These are phyloP conservation scores for Rheum nobile DNA, from an alignment of 148 eudicot genomes.

Conservation along the genomic window DNA sequence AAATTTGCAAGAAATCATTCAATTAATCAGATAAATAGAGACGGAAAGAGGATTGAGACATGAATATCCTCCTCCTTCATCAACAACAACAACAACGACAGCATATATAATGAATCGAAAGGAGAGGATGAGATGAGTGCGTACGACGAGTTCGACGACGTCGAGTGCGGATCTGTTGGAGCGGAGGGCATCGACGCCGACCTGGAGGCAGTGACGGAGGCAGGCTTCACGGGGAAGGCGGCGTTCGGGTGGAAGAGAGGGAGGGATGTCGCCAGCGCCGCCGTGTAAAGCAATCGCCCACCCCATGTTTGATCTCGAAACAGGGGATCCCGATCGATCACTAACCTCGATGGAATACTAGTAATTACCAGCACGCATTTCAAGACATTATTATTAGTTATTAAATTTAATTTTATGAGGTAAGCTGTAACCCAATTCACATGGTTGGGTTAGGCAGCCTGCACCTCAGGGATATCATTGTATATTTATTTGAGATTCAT, in stretches of 20 bases:
- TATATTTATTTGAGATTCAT: too few relatives aligned
- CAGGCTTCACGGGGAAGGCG: constrained; percentile 44
- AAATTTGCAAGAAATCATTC: too few relatives aligned
- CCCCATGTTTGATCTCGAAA: constrained; percentile 30
- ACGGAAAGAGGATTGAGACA: not conserved
- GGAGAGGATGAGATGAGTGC: not conserved
- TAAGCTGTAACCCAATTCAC: too few relatives aligned
- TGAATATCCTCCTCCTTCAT: too few relatives aligned
- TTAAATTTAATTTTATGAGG: too few relatives aligned
- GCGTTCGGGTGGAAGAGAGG: constrained; percentile 34
- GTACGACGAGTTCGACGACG: constrained; percentile 89
- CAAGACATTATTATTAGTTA: not conserved
- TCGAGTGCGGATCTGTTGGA: constrained; percentile 42
- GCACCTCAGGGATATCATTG: too few relatives aligned
- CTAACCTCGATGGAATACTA: too few relatives aligned
- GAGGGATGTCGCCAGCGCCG: constrained; percentile 89
- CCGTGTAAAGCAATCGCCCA: constrained; percentile 96
- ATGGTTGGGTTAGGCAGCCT: too few relatives aligned
- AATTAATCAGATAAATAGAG: not conserved
- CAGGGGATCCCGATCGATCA: not conserved
- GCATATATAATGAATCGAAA: too few relatives aligned
- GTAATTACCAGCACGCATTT: not conserved
- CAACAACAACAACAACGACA: too few relatives aligned
- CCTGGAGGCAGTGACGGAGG: constrained; percentile 55
- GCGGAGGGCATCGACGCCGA: constrained; percentile 57